These are phyloP conservation scores for Talaromyces marneffei DNA, from an alignment of 2,329 filamentous ascomycete species.

Conservation along the genomic window DNA sequence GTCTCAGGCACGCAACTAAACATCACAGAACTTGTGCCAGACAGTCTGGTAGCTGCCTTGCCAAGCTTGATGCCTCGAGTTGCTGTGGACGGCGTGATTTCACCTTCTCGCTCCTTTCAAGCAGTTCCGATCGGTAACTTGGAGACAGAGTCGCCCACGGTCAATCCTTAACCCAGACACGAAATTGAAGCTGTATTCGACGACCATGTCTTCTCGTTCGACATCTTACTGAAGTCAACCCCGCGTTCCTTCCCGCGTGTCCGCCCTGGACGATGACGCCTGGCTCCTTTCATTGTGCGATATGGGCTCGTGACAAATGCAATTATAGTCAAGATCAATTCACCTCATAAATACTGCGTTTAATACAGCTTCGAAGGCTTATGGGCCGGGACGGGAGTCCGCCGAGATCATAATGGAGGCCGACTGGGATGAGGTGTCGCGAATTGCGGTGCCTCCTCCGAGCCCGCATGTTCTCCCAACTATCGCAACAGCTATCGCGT, in stretches of 20 bases:
- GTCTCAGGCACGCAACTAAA: background rate
- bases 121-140: background rate
- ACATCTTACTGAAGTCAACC: conserved; percentile 2
- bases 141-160: background rate
- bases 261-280: conserved; percentile 12
- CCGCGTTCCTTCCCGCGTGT: conserved; percentile 12
- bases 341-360: background rate
- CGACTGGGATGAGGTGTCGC: conserved; percentile 62
- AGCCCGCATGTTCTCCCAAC: conserved; percentile 64
- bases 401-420: conserved; percentile 38
- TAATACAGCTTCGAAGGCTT: background rate
- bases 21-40: background rate
- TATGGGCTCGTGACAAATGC: background rate
- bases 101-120: background rate
- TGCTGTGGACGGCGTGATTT: background rate
- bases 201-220: conserved; percentile 10
- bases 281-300: conserved; percentile 7
- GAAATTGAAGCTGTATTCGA: background rate
- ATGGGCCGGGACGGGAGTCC: background rate
- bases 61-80: conserved; percentile 5
- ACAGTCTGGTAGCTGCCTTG: conserved; percentile 3
- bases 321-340: background rate
- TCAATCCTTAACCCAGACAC: background rate
- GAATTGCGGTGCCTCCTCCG: conserved; percentile 73
- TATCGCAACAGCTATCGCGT: conserved; percentile 72